These are phyloP conservation scores for Diphasiastrum complanatum DNA, from an alignment of 83 land plant species.

Conservation along the genomic window DNA sequence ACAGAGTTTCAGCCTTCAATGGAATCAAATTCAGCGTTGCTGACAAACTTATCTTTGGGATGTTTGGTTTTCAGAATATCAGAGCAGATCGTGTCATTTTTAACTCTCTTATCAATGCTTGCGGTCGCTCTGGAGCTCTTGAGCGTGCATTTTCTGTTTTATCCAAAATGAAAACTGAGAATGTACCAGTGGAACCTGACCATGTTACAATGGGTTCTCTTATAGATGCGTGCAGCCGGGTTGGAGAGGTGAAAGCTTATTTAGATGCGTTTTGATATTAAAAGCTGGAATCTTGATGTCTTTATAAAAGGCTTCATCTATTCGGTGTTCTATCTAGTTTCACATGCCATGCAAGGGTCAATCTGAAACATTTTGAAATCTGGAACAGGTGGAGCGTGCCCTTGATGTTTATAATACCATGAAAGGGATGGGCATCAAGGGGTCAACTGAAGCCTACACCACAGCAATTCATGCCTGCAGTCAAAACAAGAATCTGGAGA, in stretches of 20 bases:
- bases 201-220: conserved; percentile 89
- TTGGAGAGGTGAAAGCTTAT: conserved; percentile 49
- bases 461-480: conserved; percentile 87
- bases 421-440: conserved; percentile 49
- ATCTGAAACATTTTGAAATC: conserved; percentile 1
- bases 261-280: no score
- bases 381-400: conserved; percentile 75
- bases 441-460: conserved; percentile 81
- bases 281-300: no score
- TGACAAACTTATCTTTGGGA: no score
- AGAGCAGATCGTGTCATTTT: conserved; percentile 91
- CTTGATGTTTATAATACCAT: conserved; percentile 81
- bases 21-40: neutral
- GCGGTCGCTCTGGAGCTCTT: conserved; percentile 89
- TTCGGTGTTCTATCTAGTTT: no score
- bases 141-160: conserved; percentile 94
- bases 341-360: conserved; percentile 1
- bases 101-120: conserved; percentile 93
- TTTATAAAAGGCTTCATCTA: no score
- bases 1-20: neutral
- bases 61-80: conserved; percentile 44
- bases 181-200: conserved; percentile 70
- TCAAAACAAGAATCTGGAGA: conserved; percentile 60
- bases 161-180: conserved; percentile 71
- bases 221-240: conserved; percentile 66